Conservation (phyloP, 352 stramenopile species). For the Hyaloperonospora arabidopsidis region DNA sequence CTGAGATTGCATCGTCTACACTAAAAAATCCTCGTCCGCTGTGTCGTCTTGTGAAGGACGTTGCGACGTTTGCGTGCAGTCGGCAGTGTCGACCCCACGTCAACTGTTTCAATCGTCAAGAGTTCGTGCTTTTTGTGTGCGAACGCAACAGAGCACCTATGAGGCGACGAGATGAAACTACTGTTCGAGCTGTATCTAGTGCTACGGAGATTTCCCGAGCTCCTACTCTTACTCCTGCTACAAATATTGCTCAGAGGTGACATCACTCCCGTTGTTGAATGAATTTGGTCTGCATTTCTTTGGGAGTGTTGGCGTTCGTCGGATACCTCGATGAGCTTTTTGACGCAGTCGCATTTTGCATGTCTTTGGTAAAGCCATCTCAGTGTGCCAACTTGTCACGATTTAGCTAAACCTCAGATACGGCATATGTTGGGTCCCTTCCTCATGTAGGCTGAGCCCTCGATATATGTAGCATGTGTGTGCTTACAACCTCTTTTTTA, state of each 20-base stretch:
- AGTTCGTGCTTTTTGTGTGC: constrained; percentile 26
- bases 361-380: constrained; percentile 19
- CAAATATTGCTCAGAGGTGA: constrained; percentile 20
- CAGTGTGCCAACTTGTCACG: constrained; percentile 18
- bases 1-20: too few relatives aligned
- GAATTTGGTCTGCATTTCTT: constrained; percentile 12
- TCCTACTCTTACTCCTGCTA: constrained; percentile 15
- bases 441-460: too few relatives aligned
- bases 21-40: constrained; percentile 12
- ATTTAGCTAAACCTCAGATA: too few relatives aligned
- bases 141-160: constrained; percentile 2
- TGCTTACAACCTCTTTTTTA: too few relatives aligned
- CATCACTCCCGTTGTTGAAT: constrained; percentile 4
- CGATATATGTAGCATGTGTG: too few relatives aligned
- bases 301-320: constrained; percentile 26
- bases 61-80: constrained; percentile 20
- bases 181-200: constrained; percentile 12
- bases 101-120: constrained; percentile 9
- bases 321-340: constrained; percentile 21
- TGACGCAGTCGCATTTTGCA: neutral
- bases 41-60: constrained; percentile 21
- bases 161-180: constrained; percentile 8
- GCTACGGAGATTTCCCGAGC: constrained; percentile 9
- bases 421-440: too few relatives aligned
- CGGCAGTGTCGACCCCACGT: constrained; percentile 1